These are phyloP conservation scores for Cercospora zeae-maydis DNA, from an alignment of 2,329 filamentous ascomycete genomes.

Conservation along the genomic window DNA sequence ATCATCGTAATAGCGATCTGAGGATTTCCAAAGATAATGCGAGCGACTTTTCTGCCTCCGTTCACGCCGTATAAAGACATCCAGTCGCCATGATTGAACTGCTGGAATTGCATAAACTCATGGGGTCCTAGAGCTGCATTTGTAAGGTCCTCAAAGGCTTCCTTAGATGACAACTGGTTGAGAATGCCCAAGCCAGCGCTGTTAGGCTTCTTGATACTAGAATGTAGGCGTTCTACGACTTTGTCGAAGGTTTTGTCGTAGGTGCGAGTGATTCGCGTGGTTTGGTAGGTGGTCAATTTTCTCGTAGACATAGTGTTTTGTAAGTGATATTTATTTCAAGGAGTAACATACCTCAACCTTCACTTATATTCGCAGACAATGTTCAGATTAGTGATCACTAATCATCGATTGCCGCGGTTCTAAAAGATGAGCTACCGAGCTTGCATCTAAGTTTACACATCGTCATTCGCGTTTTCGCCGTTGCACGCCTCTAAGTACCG, in stretches of 20 bases:
- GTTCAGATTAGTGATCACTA: not conserved
- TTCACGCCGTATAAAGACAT: slow-evolving; percentile 16
- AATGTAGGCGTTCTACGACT: slow-evolving; percentile 17
- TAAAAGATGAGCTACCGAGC: not conserved
- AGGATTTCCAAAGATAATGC: slow-evolving; percentile 20
- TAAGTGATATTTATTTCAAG: not conserved
- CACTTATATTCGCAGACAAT: not conserved
- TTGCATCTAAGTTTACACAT: too few relatives aligned
- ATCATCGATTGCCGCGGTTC: not conserved
- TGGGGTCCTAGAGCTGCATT: slow-evolving; percentile 18
- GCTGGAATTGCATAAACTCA: slow-evolving; percentile 19
- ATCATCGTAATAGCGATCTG: slow-evolving; percentile 20
- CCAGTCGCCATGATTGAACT: slow-evolving; percentile 18
- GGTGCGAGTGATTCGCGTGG: slow-evolving; percentile 17
- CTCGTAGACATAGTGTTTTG: slow-evolving; percentile 1
- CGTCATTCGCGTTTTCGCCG: not conserved
- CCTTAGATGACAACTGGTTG: slow-evolving; percentile 16
- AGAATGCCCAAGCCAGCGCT: slow-evolving; percentile 16
- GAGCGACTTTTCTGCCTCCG: slow-evolving; percentile 11
- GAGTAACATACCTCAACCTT: not conserved
- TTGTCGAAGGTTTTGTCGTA: slow-evolving; percentile 16
- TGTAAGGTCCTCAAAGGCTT: slow-evolving; percentile 14
- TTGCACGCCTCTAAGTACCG: not conserved
- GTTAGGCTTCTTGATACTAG: slow-evolving; percentile 16
- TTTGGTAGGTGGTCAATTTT: slow-evolving; percentile 11